Evolutionary conservation across 768 basidiomycete species (phyloP).

Genomic region (Naganishia vaughanmartiniae): DNA sequence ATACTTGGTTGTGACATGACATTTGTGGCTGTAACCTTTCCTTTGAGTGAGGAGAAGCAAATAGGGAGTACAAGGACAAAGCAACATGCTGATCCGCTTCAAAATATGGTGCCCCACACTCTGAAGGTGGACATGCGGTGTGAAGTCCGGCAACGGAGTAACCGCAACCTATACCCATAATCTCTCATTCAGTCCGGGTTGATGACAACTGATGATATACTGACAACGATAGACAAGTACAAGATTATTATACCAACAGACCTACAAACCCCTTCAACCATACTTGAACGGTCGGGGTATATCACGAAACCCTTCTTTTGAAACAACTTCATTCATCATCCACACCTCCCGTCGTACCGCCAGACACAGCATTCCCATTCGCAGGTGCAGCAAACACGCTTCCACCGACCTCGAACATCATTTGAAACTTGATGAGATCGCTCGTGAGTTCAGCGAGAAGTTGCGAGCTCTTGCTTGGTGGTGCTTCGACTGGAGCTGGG

Average conservation of each 20-base stretch:
- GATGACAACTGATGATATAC: too few relatives aligned
- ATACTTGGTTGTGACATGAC: background rate
- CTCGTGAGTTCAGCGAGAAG: constrained; percentile 89
- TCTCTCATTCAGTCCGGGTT: too few relatives aligned
- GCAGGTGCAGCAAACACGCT: constrained; percentile 25
- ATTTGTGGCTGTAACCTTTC: background rate
- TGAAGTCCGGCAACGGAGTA: too few relatives aligned
- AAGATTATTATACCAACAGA: background rate
- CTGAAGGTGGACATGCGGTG: background rate
- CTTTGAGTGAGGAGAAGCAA: background rate
- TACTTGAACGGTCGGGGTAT: background rate
- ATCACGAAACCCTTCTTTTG: background rate
- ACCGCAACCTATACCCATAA: too few relatives aligned
- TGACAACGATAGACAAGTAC: background rate
- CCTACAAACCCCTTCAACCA: background rate
- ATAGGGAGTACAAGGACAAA: constrained; percentile 13
- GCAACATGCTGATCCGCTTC: background rate
- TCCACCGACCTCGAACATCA: constrained; percentile 59
- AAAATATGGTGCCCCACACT: background rate
- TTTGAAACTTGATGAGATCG: constrained; percentile 83
- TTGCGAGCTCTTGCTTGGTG: constrained; percentile 60
- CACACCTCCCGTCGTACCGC: background rate
- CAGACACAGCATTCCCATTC: background rate
- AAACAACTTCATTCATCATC: background rate
- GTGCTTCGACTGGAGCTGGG: background rate